Evolutionary conservation across 1,284 basidiomycete species (phyloP), one percentile per base, ranked within the genome.

Genomic region (Pseudozyma hubeiensis): DNA sequence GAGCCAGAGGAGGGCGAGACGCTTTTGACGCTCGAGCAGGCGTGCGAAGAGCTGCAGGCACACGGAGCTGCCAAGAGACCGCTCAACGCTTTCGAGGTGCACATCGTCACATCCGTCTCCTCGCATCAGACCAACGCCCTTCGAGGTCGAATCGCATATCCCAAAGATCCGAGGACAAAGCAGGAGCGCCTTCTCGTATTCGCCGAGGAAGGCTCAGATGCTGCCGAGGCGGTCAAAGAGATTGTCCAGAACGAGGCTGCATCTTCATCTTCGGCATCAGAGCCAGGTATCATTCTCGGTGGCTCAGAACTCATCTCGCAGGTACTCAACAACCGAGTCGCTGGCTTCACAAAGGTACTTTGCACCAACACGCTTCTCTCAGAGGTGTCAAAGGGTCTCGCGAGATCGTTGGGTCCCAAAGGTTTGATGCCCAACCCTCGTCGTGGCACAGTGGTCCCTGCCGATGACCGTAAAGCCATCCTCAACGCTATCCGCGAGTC

Each of bases 391-490:
- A 56, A 72, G 48, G 89, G 89, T 77, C 88, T 98, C 7, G 95
- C 94, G 35, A 90, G 95, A 75, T 89, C 93, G 64, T 88, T 99
- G 30, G 97, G 96, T 81, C 95, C 94, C 44, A 90, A 93, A 66
- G 95, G 95, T 68, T 86, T 99, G 55, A 98, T 99, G 94, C 96
- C 96, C 14, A 93, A 92, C 8, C 91, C 91, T 68, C 91, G 95
- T 85, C 89, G 96, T 73, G 96, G 96, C 4, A 97, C 95, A 0
- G 96, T 98, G 8, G 81, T 78, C 2, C 93, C 92, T 0, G 91
- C 93, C 56, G 92, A 96, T 64, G 88, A 97, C 60, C 90, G 87
- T 14, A 89, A 90, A 14, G 74, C 78, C 30, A 81, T 84, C 64
- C 43, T 71, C 14, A 47, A 56, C 19, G 93, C 92, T 64, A 91